phyloP scores from a whole-genome alignment of 768 basidiomycete species.

The Psilocybe subaeruginosa region DNA sequence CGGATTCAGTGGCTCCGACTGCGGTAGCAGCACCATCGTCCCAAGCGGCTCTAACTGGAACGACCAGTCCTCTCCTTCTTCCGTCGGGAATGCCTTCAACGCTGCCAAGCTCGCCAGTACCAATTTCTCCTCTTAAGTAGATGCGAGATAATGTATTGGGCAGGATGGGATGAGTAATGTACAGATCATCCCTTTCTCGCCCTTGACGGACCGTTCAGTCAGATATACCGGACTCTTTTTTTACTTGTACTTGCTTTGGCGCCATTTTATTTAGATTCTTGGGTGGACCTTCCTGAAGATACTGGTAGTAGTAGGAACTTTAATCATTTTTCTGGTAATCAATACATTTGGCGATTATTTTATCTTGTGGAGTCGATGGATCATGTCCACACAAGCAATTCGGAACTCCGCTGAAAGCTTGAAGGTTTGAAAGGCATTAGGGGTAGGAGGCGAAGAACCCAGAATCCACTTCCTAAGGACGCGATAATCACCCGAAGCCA shows the following conservation, averaged over 20 bases:
- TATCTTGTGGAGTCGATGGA: background rate
- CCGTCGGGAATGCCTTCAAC: slow-evolving; percentile 37
- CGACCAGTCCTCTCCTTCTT: slow-evolving; percentile 23
- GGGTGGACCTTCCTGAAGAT: slow-evolving; percentile 5
- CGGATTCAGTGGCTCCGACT: slow-evolving; percentile 39
- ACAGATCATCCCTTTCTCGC: background rate
- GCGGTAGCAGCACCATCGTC: slow-evolving; percentile 38
- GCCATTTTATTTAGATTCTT: slow-evolving; percentile 5
- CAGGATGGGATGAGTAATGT: background rate
- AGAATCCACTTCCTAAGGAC: too few relatives aligned
- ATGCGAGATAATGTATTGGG: background rate
- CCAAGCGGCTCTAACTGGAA: slow-evolving; percentile 45
- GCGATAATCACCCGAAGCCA: too few relatives aligned
- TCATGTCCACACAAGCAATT: too few relatives aligned
- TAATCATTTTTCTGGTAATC: slow-evolving; percentile 20
- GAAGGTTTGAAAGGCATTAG: too few relatives aligned
- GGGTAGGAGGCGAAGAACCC: too few relatives aligned
- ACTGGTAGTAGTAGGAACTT: slow-evolving; percentile 16
- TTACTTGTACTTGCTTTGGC: slow-evolving; percentile 6
- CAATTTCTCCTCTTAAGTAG: background rate
- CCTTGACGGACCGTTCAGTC: background rate
- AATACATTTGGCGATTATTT: slow-evolving; percentile 8
- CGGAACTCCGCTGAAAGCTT: too few relatives aligned
- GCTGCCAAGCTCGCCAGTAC: slow-evolving; percentile 26
- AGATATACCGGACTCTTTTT: slow-evolving; percentile 7